Conservation (phyloP, 2,329 filamentous ascomycete genomes). For the Plenodomus tracheiphilus region DNA sequence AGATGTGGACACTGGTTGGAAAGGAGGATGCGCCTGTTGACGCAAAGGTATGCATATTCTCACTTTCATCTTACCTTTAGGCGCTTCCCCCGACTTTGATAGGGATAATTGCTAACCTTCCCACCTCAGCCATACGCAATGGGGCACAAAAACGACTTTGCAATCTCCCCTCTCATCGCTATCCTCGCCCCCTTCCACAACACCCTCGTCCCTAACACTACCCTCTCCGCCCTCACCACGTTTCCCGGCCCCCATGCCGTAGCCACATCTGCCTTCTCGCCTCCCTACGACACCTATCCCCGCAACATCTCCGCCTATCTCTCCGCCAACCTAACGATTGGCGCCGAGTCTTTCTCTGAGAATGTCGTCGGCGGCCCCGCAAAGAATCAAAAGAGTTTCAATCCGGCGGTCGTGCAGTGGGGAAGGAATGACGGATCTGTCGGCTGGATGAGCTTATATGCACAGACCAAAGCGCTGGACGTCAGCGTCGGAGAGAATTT, state of each 20-base stretch:
- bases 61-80: neutral
- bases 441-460: constrained; percentile 35
- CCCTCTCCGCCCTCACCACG: constrained; percentile 44
- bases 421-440: constrained; percentile 34
- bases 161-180: constrained; percentile 61
- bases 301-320: constrained; percentile 65
- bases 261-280: constrained; percentile 58
- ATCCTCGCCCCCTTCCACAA: constrained; percentile 57
- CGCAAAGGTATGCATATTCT: constrained; percentile 25
- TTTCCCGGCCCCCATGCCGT: constrained; percentile 61
- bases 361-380: constrained; percentile 59
- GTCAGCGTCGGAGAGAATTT: constrained; percentile 29
- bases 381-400: constrained; percentile 58
- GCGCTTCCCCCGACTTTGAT: no score
- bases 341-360: constrained; percentile 62
- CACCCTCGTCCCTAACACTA: constrained; percentile 49
- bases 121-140: constrained; percentile 60
- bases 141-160: constrained; percentile 63
- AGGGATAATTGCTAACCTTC: no score
- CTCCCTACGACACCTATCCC: constrained; percentile 60
- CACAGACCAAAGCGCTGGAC: constrained; percentile 27
- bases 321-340: constrained; percentile 60
- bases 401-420: constrained; percentile 65
- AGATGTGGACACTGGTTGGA: constrained; percentile 62
- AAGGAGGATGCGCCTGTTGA: constrained; percentile 47